phyloP scores from a whole-genome alignment of 805 yeast genomes.

The Nakazawaea ishiwadae region DNA sequence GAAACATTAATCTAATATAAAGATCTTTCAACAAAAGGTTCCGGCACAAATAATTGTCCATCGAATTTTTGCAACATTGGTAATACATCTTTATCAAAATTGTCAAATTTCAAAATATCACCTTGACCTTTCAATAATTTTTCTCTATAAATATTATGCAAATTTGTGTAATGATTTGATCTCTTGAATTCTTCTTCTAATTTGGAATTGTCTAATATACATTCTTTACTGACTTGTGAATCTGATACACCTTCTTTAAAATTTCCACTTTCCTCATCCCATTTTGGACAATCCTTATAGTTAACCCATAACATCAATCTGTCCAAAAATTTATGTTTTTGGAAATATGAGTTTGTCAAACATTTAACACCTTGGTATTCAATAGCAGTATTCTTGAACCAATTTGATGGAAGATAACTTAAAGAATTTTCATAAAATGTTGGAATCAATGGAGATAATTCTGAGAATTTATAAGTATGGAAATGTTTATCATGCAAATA shows the following conservation, averaged over 20 bases:
- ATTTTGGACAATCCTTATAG: constrained; percentile 9
- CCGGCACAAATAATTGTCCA: constrained; percentile 11
- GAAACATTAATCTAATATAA: too few species aligned
- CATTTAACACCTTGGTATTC: constrained; percentile 10
- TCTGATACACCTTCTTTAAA: constrained; percentile 7
- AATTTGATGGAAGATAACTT: constrained; percentile 11
- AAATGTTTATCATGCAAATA: constrained; percentile 12
- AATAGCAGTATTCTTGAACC: constrained; percentile 10
- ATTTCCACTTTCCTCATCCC: constrained; percentile 10
- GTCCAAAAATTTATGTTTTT: constrained; percentile 6
- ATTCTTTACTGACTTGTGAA: constrained; percentile 7
- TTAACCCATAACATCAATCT: constrained; percentile 11
- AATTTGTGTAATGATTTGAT: constrained; percentile 5
- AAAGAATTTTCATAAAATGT: constrained; percentile 34
- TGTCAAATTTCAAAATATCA: constrained; percentile 6
- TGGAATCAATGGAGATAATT: constrained; percentile 39
- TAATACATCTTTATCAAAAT: constrained; percentile 1
- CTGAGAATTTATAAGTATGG: constrained; percentile 18
- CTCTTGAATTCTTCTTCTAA: constrained; percentile 8
- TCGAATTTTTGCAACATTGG: constrained; percentile 12
- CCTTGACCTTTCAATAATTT: constrained; percentile 9
- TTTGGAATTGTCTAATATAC: not conserved
- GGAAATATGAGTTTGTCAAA: constrained; percentile 8
- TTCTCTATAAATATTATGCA: constrained; percentile 10
- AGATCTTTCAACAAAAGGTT: constrained; percentile 11